Conservation (phyloP, 805 yeast species). For the Metschnikowia hibisci region DNA sequence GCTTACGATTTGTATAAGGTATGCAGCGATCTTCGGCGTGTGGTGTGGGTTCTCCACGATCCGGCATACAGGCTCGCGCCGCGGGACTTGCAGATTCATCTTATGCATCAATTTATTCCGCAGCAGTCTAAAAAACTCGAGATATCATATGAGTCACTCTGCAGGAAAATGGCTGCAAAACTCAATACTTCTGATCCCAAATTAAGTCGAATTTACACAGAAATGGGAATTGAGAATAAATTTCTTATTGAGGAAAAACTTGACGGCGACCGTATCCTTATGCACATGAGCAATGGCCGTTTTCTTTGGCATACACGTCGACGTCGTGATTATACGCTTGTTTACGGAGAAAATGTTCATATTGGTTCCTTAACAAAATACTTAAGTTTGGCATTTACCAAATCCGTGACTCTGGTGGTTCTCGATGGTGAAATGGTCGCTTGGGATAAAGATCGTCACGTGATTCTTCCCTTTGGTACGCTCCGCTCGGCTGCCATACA, state of each 20-base stretch:
- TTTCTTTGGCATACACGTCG: conserved; percentile 60
- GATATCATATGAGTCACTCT: conserved; percentile 47
- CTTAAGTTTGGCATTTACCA: conserved; percentile 39
- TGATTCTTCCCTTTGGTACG: conserved; percentile 74
- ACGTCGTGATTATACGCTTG: conserved; percentile 66
- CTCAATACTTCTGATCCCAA: conserved; percentile 18
- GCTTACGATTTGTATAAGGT: conserved; percentile 62
- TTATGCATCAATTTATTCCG: conserved; percentile 64
- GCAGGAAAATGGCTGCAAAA: conserved; percentile 37
- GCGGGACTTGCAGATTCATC: conserved; percentile 38
- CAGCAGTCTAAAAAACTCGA: conserved; percentile 63
- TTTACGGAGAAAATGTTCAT: conserved; percentile 56
- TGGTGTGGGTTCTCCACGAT: conserved; percentile 54
- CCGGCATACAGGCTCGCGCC: conserved; percentile 42
- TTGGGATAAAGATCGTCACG: conserved; percentile 57
- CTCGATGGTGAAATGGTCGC: conserved; percentile 95
- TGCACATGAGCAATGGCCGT: conserved; percentile 50
- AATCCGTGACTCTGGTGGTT: conserved; percentile 38
- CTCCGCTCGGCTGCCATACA: conserved; percentile 67
- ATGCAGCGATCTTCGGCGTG: conserved; percentile 58
- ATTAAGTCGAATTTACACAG: conserved; percentile 17
- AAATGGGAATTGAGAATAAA: conserved; percentile 17
- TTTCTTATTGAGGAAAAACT: conserved; percentile 85
- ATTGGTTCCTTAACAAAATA: conserved; percentile 55
- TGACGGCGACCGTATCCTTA: conserved; percentile 86